phyloP scores from a whole-genome alignment of 495 filamentous ascomycete genomes.

The Ramalina peruviana region DNA sequence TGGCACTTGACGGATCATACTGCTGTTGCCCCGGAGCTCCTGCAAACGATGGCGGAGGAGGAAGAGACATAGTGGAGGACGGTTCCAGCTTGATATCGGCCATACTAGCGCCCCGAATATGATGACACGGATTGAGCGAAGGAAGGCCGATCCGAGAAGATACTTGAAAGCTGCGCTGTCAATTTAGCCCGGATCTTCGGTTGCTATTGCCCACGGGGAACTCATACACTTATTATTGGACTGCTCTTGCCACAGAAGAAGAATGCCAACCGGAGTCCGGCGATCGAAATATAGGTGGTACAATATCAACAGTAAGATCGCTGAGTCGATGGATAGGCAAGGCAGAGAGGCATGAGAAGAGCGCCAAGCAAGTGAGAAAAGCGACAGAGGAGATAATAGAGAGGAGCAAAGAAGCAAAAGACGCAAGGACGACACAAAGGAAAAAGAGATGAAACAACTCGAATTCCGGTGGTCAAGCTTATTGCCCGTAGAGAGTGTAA shows the following conservation, averaged over 20 bases:
- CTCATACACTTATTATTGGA: too few species aligned
- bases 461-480: conserved; percentile 4
- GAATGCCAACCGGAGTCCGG: neutral
- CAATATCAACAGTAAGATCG: conserved; percentile 2
- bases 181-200: too few species aligned
- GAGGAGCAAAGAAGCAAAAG: conserved; percentile 15
- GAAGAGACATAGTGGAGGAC: conserved; percentile 39
- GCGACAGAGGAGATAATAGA: conserved; percentile 7
- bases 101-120: neutral
- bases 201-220: neutral
- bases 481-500: too few species aligned
- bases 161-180: neutral
- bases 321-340: conserved; percentile 19
- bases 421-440: conserved; percentile 15
- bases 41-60: conserved; percentile 50
- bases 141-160: neutral
- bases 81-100: conserved; percentile 11
- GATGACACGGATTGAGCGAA: neutral
- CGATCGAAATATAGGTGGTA: neutral
- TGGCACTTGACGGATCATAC: conserved; percentile 44
- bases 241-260: too few species aligned
- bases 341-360: conserved; percentile 16
- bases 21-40: conserved; percentile 58
- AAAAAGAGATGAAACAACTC: conserved; percentile 15
- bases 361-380: conserved; percentile 8